Base-by-base conservation (phyloP, 2,329 filamentous ascomycete species). In the Allantophomopsis lycopodina region DNA sequence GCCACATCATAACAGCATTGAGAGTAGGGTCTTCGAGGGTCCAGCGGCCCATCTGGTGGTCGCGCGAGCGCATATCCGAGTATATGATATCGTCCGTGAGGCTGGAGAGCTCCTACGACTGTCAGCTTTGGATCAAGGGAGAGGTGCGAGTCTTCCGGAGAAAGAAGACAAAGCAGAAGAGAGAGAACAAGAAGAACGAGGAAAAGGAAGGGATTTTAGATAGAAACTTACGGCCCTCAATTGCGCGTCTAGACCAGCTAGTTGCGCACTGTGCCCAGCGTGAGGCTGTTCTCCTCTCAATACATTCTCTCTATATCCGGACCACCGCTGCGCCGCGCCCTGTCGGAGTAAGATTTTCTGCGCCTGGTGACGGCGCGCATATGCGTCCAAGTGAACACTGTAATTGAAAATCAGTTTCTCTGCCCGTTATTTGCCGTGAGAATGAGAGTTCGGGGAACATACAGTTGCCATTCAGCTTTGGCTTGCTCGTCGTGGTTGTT, bases 311-410 rank as follows among this genome's bases (percentile, higher is more conserved):
- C 75, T 64, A 53, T 63, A 66, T 43, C 68, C 62, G 42, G 78
- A 55, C 74, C 76, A 79, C 48, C 66, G 60, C 55, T 75, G 71
- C 30, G 71, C 73, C 20, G 73, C 74, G 18, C 61, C 62, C 53
- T 79, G 76, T 28, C 74, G 66, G 42, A 75, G 61, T 48, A 72
- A 76, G 47, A 79, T 79, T 61, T 78, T 79, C 47, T 76, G 74
- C 20, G 61, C 73, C 50, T 78, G 71, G 55, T 79, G 76, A 38
- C 76, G 65, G 48, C 76, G 65, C 7, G 73, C 64, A 48, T 68
- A 75, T 16, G 73, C 71, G 48, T 80, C 76, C 32, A 79, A 61
- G 37, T 69, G 60, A 42, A 78, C 64, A 49, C 73, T 76, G 32
- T 12, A 5, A 28, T 4, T 20, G 5, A 4, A 6, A 4, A 40